phyloP scores from a whole-genome alignment of 2,329 filamentous ascomycete genomes.

The Sporothrix luriei region DNA sequence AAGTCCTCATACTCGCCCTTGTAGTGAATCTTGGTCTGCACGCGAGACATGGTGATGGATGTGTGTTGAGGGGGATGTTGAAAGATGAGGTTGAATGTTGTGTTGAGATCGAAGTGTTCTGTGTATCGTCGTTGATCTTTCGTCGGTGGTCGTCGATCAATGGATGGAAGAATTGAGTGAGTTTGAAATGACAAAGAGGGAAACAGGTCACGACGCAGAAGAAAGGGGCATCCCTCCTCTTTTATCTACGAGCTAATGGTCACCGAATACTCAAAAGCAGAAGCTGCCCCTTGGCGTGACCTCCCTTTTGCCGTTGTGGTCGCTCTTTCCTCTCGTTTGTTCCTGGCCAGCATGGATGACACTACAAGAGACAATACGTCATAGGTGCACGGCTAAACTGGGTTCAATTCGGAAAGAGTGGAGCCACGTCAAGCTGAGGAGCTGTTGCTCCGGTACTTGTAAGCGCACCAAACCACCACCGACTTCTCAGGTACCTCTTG shows the following conservation, averaged over 20 bases:
- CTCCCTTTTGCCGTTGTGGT: not conserved
- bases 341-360: slow-evolving; percentile 31
- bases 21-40: slow-evolving; percentile 79
- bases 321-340: slow-evolving; percentile 27
- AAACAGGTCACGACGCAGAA: not conserved
- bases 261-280: not conserved
- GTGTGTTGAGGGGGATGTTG: not conserved
- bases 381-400: slow-evolving; percentile 29
- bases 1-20: slow-evolving; percentile 68
- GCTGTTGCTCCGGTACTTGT: not conserved
- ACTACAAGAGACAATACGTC: slow-evolving; percentile 33
- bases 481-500: not conserved
- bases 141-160: slow-evolving; percentile 9
- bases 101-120: not conserved
- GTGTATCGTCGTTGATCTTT: not conserved
- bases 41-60: slow-evolving; percentile 64
- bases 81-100: not conserved
- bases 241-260: slow-evolving; percentile 22
- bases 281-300: slow-evolving; percentile 13
- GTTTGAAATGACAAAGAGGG: not conserved
- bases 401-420: not conserved
- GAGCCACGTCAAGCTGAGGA: slow-evolving; percentile 10
- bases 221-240: not conserved
- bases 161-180: not conserved
- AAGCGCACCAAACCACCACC: not conserved